A percentile compares a stretch with the other conserved stretches of the same genome.
These are phyloP conservation scores for Leishmania gerbilli DNA, from an alignment of 208 protist genomes.

Conservation along the genomic window DNA sequence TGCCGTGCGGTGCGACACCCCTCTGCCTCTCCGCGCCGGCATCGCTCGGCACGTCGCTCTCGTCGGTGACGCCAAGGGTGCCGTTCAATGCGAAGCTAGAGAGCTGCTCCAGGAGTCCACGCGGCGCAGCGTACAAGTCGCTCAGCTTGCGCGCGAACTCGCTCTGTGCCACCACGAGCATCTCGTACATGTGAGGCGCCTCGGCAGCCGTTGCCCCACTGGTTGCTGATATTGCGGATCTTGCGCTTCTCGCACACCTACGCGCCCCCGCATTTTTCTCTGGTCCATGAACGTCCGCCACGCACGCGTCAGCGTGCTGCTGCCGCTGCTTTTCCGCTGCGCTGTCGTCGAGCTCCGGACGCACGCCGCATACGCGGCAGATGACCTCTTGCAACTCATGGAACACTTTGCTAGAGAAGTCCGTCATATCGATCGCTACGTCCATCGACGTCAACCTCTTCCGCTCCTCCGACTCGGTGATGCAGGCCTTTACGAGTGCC, in stretches of 20 bases:
- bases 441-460: slow-evolving; percentile 48
- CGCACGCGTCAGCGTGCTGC: not conserved
- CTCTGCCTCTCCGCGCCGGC: not conserved
- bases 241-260: not conserved
- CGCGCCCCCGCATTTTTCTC: not conserved
- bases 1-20: not conserved
- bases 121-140: slow-evolving; percentile 62
- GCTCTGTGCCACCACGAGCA: slow-evolving; percentile 14
- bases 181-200: slow-evolving; percentile 13
- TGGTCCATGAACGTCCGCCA: not conserved
- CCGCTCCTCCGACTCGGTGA: slow-evolving; percentile 20
- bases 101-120: slow-evolving; percentile 56
- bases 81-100: slow-evolving; percentile 53
- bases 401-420: slow-evolving; percentile 72
- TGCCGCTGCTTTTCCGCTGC: slow-evolving; percentile 6
- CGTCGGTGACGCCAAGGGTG: not conserved
- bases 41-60: not conserved
- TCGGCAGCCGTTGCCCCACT: not conserved
- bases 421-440: slow-evolving; percentile 68
- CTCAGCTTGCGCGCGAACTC: slow-evolving; percentile 52
- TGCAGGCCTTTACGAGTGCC: slow-evolving; percentile 22
- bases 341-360: not conserved
- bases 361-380: slow-evolving; percentile 37
- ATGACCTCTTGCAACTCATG: slow-evolving; percentile 52
- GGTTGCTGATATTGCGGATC: not conserved